Base-by-base conservation (phyloP, 78 protist species). In the Cavenderia fasciculata region DNA sequence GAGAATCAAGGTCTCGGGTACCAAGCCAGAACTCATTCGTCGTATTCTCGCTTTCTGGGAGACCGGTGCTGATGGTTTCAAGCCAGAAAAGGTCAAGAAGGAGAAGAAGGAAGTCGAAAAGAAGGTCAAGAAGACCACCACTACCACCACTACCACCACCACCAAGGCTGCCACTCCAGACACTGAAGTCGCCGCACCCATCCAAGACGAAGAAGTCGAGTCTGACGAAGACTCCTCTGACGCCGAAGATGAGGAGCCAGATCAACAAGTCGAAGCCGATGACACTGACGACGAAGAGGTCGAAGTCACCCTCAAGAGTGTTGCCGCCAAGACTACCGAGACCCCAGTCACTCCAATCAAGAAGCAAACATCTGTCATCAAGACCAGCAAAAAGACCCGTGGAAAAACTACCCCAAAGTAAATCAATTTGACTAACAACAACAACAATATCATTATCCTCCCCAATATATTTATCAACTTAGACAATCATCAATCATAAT, bases 1-100 rank as follows among this genome's bases (percentile, higher is more conserved):
- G 16, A 56, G 33, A 19, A 38, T 92, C 40, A 74, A 34, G 52
- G 72, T 56, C 56, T 29, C 87, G 56, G 93, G 92, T 33, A 92
- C 59, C 69, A 92, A 92, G 49, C 43, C 23, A 29, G 76, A 75
- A 10, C 25, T 92, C 4, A 69, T 92, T 56, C 7, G 75, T 2
- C 76, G 87, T 44, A 92, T 92, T 33, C 12, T 92, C 21, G 51
- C 38, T 27, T 86, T 44, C 74, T 52, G 85, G 25, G 71, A 14
- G n/a, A n/a, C n/a, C 27, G 86, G 73, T 33, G 56, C 41, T n/a
- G 79, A 61, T 4, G 49, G 4, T 59, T 68, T 6, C 1, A 29
- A 62, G 51, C 34, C 6, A 21, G 46, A 41, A 56, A 62, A 59
- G 23, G 44, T 36, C 56, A 75, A 75, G 69, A 47, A 14, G 16